Evolutionary conservation across 2,329 filamentous ascomycete genomes (phyloP).

Genomic region (Monilinia fructicola): DNA sequence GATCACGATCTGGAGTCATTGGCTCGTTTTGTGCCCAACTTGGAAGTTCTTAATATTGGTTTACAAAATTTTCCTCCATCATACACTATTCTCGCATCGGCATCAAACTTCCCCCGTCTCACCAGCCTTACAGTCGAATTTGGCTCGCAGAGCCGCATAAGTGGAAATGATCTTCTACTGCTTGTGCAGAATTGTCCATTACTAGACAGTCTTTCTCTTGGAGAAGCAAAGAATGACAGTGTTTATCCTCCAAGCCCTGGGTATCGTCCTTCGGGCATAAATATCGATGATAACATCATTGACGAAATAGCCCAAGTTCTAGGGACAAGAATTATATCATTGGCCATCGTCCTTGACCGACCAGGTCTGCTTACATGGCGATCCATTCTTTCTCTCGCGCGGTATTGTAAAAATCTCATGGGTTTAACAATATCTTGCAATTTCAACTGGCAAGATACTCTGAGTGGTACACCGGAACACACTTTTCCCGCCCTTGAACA

Average conservation of each 20-base stretch:
- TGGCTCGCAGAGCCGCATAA: not conserved
- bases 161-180: not conserved
- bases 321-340: not conserved
- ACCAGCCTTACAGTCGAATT: not conserved
- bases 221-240: not conserved
- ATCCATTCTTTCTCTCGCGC: conserved; percentile 1
- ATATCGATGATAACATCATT: not conserved
- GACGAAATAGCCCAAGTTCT: not conserved
- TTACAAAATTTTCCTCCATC: not conserved
- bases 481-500: not conserved
- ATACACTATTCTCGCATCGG: conserved; percentile 1
- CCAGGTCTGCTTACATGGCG: not conserved
- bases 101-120: conserved; percentile 6
- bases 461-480: not conserved
- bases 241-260: not conserved
- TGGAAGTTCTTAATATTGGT: not conserved
- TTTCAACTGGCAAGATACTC: not conserved
- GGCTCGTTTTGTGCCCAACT: not conserved
- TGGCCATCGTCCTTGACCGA: not conserved
- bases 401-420: not conserved
- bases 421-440: conserved; percentile 2
- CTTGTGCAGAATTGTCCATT: not conserved
- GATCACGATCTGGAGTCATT: not conserved
- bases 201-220: not conserved
- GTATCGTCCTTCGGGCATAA: not conserved